Percentiles rank a stretch among this genome's conserved stretches.
These are phyloP conservation scores for Epichloe gansuensis DNA, from an alignment of 2,329 filamentous ascomycete genomes.

Conservation along the genomic window DNA sequence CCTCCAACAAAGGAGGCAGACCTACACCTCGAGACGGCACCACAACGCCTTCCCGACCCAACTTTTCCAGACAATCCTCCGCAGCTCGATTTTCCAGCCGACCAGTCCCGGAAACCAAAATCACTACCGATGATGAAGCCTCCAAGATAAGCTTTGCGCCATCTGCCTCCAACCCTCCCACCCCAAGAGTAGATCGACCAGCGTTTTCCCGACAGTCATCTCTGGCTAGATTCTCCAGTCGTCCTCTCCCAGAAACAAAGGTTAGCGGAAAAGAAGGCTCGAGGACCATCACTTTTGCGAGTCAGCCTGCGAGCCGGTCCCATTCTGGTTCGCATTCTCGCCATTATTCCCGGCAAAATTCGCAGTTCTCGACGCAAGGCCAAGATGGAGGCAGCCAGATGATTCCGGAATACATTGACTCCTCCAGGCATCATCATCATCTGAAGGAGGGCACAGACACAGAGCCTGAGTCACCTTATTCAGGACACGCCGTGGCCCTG, in stretches of 20 bases:
- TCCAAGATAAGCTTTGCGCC: slow-evolving; percentile 58
- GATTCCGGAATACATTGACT: slow-evolving; percentile 28
- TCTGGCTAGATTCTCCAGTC: slow-evolving; percentile 46
- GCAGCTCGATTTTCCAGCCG: slow-evolving; percentile 57
- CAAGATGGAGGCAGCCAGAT: slow-evolving; percentile 26
- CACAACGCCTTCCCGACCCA: slow-evolving; percentile 27
- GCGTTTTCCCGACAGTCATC: slow-evolving; percentile 33
- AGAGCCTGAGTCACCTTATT: slow-evolving; percentile 32
- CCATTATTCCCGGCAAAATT: slow-evolving; percentile 23
- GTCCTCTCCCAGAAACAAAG: slow-evolving; percentile 48
- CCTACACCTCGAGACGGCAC: slow-evolving; percentile 9
- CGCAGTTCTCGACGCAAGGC: slow-evolving; percentile 19
- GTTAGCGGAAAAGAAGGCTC: slow-evolving; percentile 40
- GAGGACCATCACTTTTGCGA: slow-evolving; percentile 52
- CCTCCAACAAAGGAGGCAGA: slow-evolving; percentile 11
- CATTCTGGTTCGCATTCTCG: slow-evolving; percentile 8
- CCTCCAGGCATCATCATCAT: slow-evolving; percentile 7
- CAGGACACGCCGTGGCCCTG: slow-evolving; percentile 52
- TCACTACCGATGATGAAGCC: slow-evolving; percentile 48
- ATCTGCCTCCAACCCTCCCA: slow-evolving; percentile 12
- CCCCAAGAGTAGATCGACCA: slow-evolving; percentile 23
- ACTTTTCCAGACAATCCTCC: slow-evolving; percentile 39
- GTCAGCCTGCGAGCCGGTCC: slow-evolving; percentile 18
- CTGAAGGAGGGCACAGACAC: slow-evolving; percentile 10
- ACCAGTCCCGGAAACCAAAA: slow-evolving; percentile 57